Conservation (phyloP, 1,284 basidiomycete species). For the Ceratobasidium theobromae region DNA sequence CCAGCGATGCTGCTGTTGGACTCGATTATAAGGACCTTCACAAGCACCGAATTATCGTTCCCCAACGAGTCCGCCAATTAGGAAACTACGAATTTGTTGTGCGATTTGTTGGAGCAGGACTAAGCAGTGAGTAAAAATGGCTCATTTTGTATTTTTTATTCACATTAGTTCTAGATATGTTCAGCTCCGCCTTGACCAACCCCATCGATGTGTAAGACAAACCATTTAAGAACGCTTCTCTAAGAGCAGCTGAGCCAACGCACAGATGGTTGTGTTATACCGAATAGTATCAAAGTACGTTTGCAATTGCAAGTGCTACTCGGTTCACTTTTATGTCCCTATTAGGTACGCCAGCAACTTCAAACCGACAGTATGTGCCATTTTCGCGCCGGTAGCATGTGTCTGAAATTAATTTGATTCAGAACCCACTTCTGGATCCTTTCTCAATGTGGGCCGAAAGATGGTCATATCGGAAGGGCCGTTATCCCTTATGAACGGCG, state of each 20-base stretch:
- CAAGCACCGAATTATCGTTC: slow-evolving; percentile 12
- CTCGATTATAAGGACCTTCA: slow-evolving; percentile 10
- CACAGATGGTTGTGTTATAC: slow-evolving; percentile 1
- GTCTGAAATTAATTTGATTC: slow-evolving; percentile 35
- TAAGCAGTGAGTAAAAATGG: slow-evolving; percentile 33
- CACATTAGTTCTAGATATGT: slow-evolving; percentile 42
- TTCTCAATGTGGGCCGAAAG: slow-evolving; percentile 45
- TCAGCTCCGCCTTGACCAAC: slow-evolving; percentile 46
- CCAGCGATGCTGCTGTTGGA: slow-evolving; percentile 13
- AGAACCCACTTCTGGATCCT: slow-evolving; percentile 42
- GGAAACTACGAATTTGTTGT: slow-evolving; percentile 17
- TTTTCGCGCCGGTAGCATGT: not conserved
- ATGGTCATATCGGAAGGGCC: slow-evolving; percentile 46
- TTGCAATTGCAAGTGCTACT: not conserved
- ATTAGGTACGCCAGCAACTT: slow-evolving; percentile 47
- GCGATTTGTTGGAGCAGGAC: slow-evolving; percentile 32
- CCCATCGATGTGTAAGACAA: slow-evolving; percentile 45
- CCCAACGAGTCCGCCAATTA: slow-evolving; percentile 1
- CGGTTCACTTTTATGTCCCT: slow-evolving; percentile 1
- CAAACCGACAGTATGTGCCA: slow-evolving; percentile 42
- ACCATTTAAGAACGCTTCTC: not conserved
- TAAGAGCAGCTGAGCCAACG: slow-evolving; percentile 2
- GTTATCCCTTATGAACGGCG: slow-evolving; percentile 44
- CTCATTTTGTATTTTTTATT: not conserved
- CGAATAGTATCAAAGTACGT: slow-evolving; percentile 40